Conservation (phyloP, 768 basidiomycete genomes). For the Heimioporus sp. region DNA sequence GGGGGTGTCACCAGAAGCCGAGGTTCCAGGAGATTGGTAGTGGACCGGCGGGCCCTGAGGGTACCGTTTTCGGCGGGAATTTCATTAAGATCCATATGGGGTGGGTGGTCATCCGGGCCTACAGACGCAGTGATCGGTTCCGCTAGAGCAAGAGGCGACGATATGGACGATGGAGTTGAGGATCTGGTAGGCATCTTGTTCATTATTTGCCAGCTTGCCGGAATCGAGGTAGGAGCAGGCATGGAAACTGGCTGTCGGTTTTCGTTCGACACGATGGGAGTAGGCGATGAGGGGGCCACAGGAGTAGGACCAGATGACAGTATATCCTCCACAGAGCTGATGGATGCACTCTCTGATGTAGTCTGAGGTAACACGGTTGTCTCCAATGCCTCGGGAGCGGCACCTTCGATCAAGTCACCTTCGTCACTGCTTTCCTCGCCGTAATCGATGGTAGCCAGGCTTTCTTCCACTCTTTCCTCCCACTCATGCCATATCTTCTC, state of each 20-base stretch:
- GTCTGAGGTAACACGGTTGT: constrained; percentile 11
- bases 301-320: constrained; percentile 66
- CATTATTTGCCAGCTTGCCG: constrained; percentile 39
- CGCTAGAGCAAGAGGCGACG: constrained; percentile 82
- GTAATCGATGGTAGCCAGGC: constrained; percentile 54
- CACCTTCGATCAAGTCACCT: constrained; percentile 35
- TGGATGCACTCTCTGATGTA: constrained; percentile 16
- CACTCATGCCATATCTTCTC: constrained; percentile 98
- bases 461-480: constrained; percentile 83
- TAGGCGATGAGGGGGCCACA: constrained; percentile 53
- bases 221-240: constrained; percentile 44
- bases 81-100: constrained; percentile 68
- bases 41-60: constrained; percentile 63
- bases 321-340: constrained; percentile 24
- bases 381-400: constrained; percentile 23
- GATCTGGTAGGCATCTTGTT: constrained; percentile 67
- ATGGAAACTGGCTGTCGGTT: constrained; percentile 28
- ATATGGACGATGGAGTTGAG: constrained; percentile 85
- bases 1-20: constrained; percentile 73
- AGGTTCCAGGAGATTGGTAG: constrained; percentile 62
- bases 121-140: constrained; percentile 77
- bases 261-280: constrained; percentile 19
- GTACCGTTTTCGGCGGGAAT: constrained; percentile 35
- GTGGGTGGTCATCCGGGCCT: constrained; percentile 57
- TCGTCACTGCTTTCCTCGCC: constrained; percentile 51